Conservation (phyloP, 2,329 filamentous ascomycete species). For the Tolypocladium paradoxum region DNA sequence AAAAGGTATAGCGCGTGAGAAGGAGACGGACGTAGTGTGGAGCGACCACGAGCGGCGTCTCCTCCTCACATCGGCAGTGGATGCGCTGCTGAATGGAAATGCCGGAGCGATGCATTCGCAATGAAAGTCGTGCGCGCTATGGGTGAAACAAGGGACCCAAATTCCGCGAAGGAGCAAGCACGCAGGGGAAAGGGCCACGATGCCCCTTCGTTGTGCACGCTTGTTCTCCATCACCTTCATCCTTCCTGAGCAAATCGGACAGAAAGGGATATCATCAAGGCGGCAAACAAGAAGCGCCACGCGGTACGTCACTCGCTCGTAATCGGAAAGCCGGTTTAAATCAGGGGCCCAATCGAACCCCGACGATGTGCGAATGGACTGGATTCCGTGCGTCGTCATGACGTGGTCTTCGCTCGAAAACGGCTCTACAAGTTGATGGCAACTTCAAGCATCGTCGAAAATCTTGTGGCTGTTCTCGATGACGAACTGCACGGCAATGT, state of each 20-base stretch:
- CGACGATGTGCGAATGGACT: neutral
- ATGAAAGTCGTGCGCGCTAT: neutral
- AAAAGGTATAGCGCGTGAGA: neutral
- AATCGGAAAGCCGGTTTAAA: neutral
- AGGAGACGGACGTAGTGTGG: neutral
- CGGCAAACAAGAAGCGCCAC: neutral
- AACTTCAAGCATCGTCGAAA: conserved; percentile 43
- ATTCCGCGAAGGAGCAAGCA: neutral
- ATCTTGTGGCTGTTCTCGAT: conserved; percentile 81
- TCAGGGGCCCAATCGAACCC: neutral
- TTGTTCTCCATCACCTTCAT: neutral
- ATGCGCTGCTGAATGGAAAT: neutral
- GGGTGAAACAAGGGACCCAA: neutral
- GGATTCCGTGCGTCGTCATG: neutral
- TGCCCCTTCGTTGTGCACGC: neutral
- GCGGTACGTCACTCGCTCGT: neutral
- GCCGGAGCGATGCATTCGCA: neutral
- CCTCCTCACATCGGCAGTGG: neutral
- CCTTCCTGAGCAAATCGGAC: neutral
- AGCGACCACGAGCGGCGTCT: neutral
- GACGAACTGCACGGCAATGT: conserved; percentile 81
- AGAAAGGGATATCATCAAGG: neutral
- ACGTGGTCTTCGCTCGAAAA: neutral
- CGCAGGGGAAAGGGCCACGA: neutral
- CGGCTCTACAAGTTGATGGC: neutral